These are phyloP conservation scores for Cinchona pubescens DNA, from an alignment of 257 asterid species.

Conservation along the genomic window DNA sequence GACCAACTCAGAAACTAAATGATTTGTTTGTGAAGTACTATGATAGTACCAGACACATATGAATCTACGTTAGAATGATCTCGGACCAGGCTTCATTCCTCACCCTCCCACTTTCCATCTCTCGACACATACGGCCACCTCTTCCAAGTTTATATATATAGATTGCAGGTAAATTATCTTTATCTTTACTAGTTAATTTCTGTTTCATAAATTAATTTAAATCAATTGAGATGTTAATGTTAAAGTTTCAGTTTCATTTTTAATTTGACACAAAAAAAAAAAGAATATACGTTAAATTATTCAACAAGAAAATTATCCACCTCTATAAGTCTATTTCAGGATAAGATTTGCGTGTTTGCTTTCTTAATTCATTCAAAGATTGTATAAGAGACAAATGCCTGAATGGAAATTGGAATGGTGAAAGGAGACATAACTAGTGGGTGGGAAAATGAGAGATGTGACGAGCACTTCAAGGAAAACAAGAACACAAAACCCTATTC, in stretches of 20 bases:
- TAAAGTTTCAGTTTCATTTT: too few relatives aligned
- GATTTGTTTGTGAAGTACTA: too few relatives aligned
- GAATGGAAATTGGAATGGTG: too few relatives aligned
- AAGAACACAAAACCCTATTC: too few relatives aligned
- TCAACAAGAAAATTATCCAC: not conserved
- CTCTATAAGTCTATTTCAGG: not conserved
- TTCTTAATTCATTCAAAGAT: not conserved
- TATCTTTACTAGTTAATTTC: not conserved
- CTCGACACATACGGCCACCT: not conserved
- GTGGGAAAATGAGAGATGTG: too few relatives aligned
- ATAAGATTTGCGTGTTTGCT: not conserved
- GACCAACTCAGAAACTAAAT: not conserved
- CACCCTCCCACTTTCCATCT: conserved; percentile 39
- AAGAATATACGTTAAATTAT: not conserved
- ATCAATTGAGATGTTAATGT: not conserved
- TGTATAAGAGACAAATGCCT: too few relatives aligned
- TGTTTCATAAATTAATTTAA: not conserved
- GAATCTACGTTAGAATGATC: conserved; percentile 36
- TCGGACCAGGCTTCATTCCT: conserved; percentile 99
- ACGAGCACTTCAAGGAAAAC: too few relatives aligned
- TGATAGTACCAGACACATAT: too few relatives aligned
- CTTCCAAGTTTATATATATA: not conserved
- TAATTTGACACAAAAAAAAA: too few relatives aligned
- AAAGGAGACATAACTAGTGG: too few relatives aligned
- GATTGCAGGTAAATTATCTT: not conserved